Evolutionary conservation across 2,329 filamentous ascomycete genomes (phyloP).

Genomic region (Fusarium albidum): DNA sequence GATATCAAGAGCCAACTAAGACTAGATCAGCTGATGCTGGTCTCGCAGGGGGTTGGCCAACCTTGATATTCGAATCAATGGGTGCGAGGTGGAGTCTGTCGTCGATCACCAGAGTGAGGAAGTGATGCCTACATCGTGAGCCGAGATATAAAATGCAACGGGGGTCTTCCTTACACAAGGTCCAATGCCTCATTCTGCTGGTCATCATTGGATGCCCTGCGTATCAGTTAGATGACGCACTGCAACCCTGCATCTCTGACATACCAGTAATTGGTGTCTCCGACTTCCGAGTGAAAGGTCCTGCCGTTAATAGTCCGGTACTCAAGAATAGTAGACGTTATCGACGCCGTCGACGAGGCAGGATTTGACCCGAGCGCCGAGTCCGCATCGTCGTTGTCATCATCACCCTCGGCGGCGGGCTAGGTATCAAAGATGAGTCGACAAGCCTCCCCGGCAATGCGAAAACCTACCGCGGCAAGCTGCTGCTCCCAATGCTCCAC

Average conservation of each 20-base stretch:
- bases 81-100: conserved; percentile 20
- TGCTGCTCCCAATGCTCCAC: no score
- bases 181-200: conserved; percentile 30
- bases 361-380: conserved; percentile 5
- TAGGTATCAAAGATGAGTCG: no score
- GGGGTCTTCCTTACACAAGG: conserved; percentile 11
- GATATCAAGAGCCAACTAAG: conserved; percentile 20
- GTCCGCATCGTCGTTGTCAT: conserved; percentile 3
- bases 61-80: conserved; percentile 12
- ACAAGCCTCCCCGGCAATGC: no score
- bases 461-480: no score
- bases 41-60: background rate
- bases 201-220: conserved; percentile 30
- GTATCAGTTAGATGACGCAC: background rate
- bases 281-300: conserved; percentile 23
- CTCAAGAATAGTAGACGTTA: conserved; percentile 22
- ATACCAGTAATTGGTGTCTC: background rate
- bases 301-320: conserved; percentile 27
- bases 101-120: conserved; percentile 13
- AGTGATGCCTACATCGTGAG: conserved; percentile 13
- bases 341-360: conserved; percentile 20
- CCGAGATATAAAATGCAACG: background rate
- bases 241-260: background rate
- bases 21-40: rapidly evolving
- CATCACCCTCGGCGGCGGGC: no score